Conservation (phyloP, 179 eudicot genomes). For the Silene vulgaris region DNA sequence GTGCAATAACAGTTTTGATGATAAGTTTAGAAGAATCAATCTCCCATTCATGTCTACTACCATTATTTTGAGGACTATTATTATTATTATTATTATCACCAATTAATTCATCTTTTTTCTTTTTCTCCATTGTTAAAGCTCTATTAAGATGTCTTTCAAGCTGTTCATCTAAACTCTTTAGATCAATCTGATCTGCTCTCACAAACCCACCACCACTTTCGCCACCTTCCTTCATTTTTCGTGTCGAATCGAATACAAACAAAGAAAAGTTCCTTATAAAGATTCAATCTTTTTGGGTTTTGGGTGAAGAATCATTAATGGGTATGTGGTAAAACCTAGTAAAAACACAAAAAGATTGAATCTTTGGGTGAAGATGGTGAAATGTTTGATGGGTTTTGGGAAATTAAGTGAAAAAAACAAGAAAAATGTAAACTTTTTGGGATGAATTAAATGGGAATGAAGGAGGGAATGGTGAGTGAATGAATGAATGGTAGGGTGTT, state of each 20-base stretch:
- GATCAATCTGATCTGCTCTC: constrained; percentile 92
- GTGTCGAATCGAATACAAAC: not conserved
- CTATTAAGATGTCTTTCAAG: constrained; percentile 74
- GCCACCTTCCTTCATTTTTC: constrained; percentile 58
- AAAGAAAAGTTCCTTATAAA: not conserved
- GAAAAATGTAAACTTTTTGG: not conserved
- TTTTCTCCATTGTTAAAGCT: constrained; percentile 68
- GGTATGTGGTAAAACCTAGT: not conserved
- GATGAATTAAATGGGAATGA: not conserved
- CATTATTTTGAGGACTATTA: not conserved
- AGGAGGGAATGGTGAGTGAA: not conserved
- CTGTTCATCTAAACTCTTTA: constrained; percentile 84
- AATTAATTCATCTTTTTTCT: constrained; percentile 33
- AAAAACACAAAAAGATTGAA: constrained; percentile 11
- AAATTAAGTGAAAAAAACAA: not conserved
- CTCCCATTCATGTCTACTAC: constrained; percentile 63
- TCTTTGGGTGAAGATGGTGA: not conserved
- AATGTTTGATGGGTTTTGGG: not conserved
- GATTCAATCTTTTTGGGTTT: not conserved
- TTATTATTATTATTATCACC: not conserved
- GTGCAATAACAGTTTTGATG: constrained; percentile 70
- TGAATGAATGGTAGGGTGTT: not conserved
- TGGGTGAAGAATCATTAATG: not conserved
- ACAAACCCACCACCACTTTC: constrained; percentile 66
- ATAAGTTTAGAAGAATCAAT: constrained; percentile 79